phyloP scores from a whole-genome alignment of 495 filamentous ascomycete species.

The Aspergillus coremiiformis region DNA sequence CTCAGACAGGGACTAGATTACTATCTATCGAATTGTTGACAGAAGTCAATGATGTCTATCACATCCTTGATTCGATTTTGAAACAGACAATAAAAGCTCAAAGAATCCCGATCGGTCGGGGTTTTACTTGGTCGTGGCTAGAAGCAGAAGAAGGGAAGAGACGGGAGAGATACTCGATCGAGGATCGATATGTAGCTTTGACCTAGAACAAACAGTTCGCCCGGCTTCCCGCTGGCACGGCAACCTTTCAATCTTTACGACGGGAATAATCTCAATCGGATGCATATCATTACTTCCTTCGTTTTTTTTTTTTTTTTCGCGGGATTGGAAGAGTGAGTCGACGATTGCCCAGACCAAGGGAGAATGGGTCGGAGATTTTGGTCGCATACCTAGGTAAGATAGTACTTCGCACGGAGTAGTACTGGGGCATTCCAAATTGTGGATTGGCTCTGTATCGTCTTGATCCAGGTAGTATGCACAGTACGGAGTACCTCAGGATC shows the following conservation, averaged over 20 bases:
- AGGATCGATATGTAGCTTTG: background rate
- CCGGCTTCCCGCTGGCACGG: background rate
- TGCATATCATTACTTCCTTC: background rate
- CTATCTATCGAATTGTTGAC: background rate
- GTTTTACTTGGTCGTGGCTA: background rate
- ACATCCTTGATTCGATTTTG: background rate
- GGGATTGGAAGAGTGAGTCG: background rate
- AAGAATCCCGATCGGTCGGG: background rate
- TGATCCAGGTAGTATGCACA: background rate
- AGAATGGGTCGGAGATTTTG: constrained; percentile 4
- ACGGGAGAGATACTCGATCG: background rate
- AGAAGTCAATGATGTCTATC: background rate
- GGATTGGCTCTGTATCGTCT: constrained; percentile 3
- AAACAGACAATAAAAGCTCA: background rate
- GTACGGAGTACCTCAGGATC: background rate
- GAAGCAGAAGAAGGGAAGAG: background rate
- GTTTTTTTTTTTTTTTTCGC: background rate
- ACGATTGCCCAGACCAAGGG: background rate
- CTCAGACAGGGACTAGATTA: background rate
- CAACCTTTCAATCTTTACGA: background rate
- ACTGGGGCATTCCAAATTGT: constrained; percentile 3
- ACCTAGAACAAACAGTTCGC: background rate
- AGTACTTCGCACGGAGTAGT: too few relatives aligned
- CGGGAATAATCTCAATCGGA: background rate
- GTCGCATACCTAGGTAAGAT: background rate